Percentiles rank a stretch among this genome's conserved stretches.
Conservation (phyloP, 169 alveolate genomes). For the Plasmodium sp. region DNA sequence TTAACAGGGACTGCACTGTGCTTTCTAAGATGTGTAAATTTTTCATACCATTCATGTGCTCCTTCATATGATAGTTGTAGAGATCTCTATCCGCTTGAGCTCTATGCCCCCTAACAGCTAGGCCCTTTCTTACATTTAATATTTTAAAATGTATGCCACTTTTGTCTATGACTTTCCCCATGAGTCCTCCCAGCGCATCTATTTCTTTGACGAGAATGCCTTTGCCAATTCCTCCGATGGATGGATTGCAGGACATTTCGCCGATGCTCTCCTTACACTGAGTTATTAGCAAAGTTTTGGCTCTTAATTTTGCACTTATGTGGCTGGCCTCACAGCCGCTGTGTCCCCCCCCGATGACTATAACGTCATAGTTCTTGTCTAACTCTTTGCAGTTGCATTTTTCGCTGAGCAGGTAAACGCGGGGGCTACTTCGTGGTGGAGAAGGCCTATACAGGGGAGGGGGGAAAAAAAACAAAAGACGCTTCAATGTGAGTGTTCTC, state of each 20-base stretch:
- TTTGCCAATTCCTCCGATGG: conserved; percentile 95
- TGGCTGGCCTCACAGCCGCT: conserved; percentile 95
- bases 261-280: conserved; percentile 86
- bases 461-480: not conserved
- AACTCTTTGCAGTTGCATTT: conserved; percentile 15
- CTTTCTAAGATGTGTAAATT: conserved; percentile 68
- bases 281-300: conserved; percentile 89
- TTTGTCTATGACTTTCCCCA: conserved; percentile 90
- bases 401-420: not conserved
- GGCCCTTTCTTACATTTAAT: conserved; percentile 90
- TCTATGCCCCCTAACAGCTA: conserved; percentile 94
- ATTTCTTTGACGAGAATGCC: conserved; percentile 93
- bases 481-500: not conserved
- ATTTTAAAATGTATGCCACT: conserved; percentile 91
- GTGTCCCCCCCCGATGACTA: conserved; percentile 96
- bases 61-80: conserved; percentile 84
- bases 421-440: not conserved
- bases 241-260: conserved; percentile 91
- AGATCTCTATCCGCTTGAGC: conserved; percentile 92
- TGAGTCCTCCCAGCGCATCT: conserved; percentile 94
- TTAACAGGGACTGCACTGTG: conserved; percentile 79
- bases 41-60: conserved; percentile 9
- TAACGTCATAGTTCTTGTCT: conserved; percentile 81
- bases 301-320: conserved; percentile 92
- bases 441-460: not conserved